These are phyloP conservation scores for Phytophthora pseudosyringae DNA, from an alignment of 352 stramenopile species.

Conservation along the genomic window DNA sequence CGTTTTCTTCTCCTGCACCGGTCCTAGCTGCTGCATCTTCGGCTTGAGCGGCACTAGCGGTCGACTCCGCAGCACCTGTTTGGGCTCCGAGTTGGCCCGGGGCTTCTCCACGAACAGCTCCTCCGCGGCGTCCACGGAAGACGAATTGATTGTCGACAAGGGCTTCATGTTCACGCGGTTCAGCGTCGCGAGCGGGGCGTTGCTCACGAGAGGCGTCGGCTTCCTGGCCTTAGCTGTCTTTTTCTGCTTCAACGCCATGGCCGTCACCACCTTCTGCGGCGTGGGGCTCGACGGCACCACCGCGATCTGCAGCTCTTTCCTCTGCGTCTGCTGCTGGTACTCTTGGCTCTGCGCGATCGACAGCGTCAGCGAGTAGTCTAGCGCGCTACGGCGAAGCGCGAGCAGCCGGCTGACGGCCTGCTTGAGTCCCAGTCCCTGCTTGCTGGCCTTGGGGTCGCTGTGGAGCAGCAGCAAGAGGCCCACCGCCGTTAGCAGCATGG, in stretches of 20 bases:
- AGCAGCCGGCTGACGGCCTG: slow-evolving; percentile 27
- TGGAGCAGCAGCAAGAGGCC: slow-evolving; percentile 28
- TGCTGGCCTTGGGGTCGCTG: slow-evolving; percentile 8
- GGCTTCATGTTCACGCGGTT: slow-evolving; percentile 28
- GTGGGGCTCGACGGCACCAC: slow-evolving; percentile 25
- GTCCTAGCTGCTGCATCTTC: slow-evolving; percentile 22
- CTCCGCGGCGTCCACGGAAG: slow-evolving; percentile 8
- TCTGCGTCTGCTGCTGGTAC: slow-evolving; percentile 3
- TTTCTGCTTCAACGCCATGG: slow-evolving; percentile 32
- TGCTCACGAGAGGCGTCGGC: slow-evolving; percentile 9
- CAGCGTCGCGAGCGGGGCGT: slow-evolving; percentile 19
- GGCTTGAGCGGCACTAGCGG: slow-evolving; percentile 29
- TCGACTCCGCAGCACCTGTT: slow-evolving; percentile 32
- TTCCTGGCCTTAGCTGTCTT: slow-evolving; percentile 15
- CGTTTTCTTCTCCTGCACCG: slow-evolving; percentile 15
- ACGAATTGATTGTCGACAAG: slow-evolving; percentile 21
- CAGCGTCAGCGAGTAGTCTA: slow-evolving; percentile 67
- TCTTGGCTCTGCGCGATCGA: slow-evolving; percentile 56
- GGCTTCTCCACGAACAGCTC: slow-evolving; percentile 30
- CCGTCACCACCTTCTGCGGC: slow-evolving; percentile 35
- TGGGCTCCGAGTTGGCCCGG: slow-evolving; percentile 37
- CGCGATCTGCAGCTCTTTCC: slow-evolving; percentile 35
- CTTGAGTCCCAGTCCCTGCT: slow-evolving; percentile 29
- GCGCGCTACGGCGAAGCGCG: slow-evolving; percentile 47
- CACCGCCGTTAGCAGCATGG: slow-evolving; percentile 30